These are phyloP conservation scores for Pseudoperonospora humuli DNA, from an alignment of 352 stramenopile genomes.

Conservation along the genomic window DNA sequence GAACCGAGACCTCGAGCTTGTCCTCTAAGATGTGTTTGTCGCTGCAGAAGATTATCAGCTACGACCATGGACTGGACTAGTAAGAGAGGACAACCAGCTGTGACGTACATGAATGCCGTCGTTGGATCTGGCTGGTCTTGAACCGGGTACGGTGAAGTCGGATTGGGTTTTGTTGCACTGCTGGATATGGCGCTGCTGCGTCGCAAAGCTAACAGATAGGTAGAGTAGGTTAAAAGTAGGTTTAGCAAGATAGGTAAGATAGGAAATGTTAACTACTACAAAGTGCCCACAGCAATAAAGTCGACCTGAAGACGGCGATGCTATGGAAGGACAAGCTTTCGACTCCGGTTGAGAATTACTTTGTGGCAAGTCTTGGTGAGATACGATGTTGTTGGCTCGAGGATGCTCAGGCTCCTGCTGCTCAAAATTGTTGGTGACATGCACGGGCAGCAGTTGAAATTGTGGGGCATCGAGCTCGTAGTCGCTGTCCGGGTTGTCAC, in stretches of 20 bases:
- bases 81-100: not conserved
- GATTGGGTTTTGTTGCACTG: slow-evolving; percentile 1
- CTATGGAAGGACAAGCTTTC: slow-evolving; percentile 2
- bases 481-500: slow-evolving; percentile 2
- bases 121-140: slow-evolving; percentile 8
- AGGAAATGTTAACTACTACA: slow-evolving; percentile 24
- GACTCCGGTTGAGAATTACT: slow-evolving; percentile 1
- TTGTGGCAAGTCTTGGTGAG: not conserved
- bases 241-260: slow-evolving; percentile 26
- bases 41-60: slow-evolving; percentile 16
- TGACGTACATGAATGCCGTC: slow-evolving; percentile 25
- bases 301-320: slow-evolving; percentile 17
- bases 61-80: not conserved
- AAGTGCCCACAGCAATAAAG: slow-evolving; percentile 12
- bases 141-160: slow-evolving; percentile 5
- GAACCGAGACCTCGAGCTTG: slow-evolving; percentile 36
- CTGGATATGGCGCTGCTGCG: not conserved
- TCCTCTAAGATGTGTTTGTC: slow-evolving; percentile 40
- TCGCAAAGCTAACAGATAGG: slow-evolving; percentile 18
- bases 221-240: slow-evolving; percentile 35
- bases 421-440: slow-evolving; percentile 5
- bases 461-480: slow-evolving; percentile 13
- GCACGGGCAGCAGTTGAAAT: slow-evolving; percentile 16
- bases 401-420: not conserved
- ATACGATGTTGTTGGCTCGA: not conserved